Base-by-base conservation (phyloP, 257 asterid species). In the Solanum dulcamara region DNA sequence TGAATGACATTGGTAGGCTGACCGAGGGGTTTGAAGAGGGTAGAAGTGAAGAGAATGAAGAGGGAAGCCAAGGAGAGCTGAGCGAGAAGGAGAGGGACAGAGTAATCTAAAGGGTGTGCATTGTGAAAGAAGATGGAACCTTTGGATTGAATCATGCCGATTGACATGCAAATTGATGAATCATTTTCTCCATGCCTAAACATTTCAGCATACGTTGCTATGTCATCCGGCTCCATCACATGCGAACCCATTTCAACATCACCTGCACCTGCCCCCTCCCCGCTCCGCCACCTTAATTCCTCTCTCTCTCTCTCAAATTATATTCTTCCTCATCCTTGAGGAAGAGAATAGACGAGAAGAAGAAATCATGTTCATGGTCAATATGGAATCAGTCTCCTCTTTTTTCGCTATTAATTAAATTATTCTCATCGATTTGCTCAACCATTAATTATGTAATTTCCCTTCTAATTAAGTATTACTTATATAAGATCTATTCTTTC, bases 21-120 rank as follows among this genome's bases (percentile, higher is more conserved):
- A 46, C 93, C 90, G 3, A 90, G 88, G 2, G 91, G 91, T 67
- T 86, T 85, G 84, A 90, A 87, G 77, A 89, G 37, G 37, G 83
- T 28, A 32, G 88, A 75, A 28, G 86, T 53, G 26, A 51, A 80
- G 40, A 90, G 88, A 74, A 86, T 64, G 77, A 62, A 62, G 48
- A 81, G 24, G 4, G 88, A 83, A 30, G 90, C 87, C 18, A 90
- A 30, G 14, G 89, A 84, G 57, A 86, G 88, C 81, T 89, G 90
- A 8, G 86, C 84, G 33, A 85, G 68, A n/a, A 90, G 75, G 82
- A 89, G 91, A 57, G 91, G 90, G 20, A 80, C 83, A 3, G 87
- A 57, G 71, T 67, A 90, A n/a, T 87, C 88, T 3, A 89, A 85
- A 32, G 91, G 91, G 38, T 80, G 82, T 13, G 22, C 18, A 15